These are phyloP conservation scores for Alnus glutinosa DNA, from an alignment of 306 rosid species.

Conservation along the genomic window DNA sequence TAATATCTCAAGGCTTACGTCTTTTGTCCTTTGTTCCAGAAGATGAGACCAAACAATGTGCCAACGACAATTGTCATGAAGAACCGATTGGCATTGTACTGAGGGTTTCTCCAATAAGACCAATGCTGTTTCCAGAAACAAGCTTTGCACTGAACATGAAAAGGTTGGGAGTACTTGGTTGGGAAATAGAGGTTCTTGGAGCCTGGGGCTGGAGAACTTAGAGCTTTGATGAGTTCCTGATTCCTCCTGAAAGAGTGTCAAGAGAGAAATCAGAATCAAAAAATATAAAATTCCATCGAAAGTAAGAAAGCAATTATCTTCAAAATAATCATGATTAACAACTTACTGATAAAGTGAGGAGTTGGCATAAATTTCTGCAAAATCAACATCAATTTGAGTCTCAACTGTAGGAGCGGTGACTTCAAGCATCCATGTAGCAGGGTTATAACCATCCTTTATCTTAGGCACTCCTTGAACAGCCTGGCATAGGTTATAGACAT, in stretches of 20 bases:
- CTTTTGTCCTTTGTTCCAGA: constrained; percentile 53
- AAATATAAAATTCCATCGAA: neutral
- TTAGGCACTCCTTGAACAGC: constrained; percentile 64
- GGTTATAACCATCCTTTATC: constrained; percentile 69
- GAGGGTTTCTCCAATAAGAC: constrained; percentile 79
- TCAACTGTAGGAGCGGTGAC: constrained; percentile 53
- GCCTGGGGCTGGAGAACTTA: constrained; percentile 52
- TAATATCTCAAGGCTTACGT: constrained; percentile 37
- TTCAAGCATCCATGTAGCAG: constrained; percentile 92
- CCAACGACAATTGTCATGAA: constrained; percentile 49
- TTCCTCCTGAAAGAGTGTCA: constrained; percentile 45
- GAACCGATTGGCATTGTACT: constrained; percentile 52
- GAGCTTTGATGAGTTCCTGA: constrained; percentile 55
- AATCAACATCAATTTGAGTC: constrained; percentile 54
- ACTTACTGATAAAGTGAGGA: constrained; percentile 60
- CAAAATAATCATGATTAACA: neutral
- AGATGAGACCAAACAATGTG: constrained; percentile 56
- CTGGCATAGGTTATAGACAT: constrained; percentile 33
- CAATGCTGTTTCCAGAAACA: constrained; percentile 81
- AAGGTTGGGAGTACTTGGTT: constrained; percentile 60
- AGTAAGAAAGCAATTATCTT: neutral
- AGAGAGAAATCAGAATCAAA: neutral
- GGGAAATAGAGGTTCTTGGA: constrained; percentile 66
- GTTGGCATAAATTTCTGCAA: constrained; percentile 55
- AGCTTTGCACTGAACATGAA: constrained; percentile 60